These are phyloP conservation scores for Aspergillus udagawae DNA, from an alignment of 2,329 filamentous ascomycete genomes.

Conservation along the genomic window DNA sequence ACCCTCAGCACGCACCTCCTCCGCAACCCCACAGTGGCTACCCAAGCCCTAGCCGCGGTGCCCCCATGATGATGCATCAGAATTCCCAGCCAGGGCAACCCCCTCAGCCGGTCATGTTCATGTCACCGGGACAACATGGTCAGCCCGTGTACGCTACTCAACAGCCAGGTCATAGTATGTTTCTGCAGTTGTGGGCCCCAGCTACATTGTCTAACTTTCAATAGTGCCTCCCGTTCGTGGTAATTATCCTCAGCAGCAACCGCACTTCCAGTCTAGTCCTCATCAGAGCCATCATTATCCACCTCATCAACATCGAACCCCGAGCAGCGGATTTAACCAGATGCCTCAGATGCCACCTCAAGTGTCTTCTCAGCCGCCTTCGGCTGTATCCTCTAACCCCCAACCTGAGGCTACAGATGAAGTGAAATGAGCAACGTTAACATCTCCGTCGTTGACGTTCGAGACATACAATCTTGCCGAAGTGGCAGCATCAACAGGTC, in stretches of 20 bases:
- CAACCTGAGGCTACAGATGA: conserved; percentile 45
- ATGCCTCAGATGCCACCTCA: conserved; percentile 42
- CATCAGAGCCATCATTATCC: conserved; percentile 62
- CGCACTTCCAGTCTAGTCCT: conserved; percentile 63
- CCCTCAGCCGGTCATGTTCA: conserved; percentile 63
- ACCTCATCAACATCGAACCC: conserved; percentile 52
- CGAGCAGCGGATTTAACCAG: conserved; percentile 54
- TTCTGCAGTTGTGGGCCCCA: conserved; percentile 9
- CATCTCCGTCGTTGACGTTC: neutral
- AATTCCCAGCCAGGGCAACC: conserved; percentile 86
- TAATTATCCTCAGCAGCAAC: conserved; percentile 57
- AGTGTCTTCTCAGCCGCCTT: conserved; percentile 36
- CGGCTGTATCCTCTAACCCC: conserved; percentile 30
- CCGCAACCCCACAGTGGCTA: conserved; percentile 65
- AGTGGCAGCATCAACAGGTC: conserved; percentile 1
- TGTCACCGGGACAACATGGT: conserved; percentile 72
- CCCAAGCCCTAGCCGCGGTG: conserved; percentile 80
- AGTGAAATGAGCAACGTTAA: conserved; percentile 40
- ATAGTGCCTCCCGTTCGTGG: conserved; percentile 57
- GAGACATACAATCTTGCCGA: conserved; percentile 5
- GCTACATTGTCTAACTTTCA: conserved; percentile 27
- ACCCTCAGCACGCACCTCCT: conserved; percentile 50
- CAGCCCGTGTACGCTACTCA: conserved; percentile 69
- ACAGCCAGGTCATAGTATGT: conserved; percentile 71
- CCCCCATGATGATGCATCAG: conserved; percentile 92